Base-by-base conservation (phyloP, 23 red algal genomes). In the Gracilaria gracilis region DNA sequence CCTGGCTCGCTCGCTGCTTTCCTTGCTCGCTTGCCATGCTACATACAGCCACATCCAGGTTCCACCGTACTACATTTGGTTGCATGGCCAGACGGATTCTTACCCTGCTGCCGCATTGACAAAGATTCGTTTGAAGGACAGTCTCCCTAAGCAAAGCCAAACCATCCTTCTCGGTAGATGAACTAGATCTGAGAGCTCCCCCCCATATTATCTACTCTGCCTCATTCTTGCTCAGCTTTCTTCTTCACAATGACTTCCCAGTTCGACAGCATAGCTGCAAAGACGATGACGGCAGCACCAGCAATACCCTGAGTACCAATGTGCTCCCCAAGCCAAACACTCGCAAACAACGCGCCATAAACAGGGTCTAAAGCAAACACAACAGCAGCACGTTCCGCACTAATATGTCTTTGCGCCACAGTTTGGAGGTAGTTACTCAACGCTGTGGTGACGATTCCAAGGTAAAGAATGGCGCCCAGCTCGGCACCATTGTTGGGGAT, bases 361-460 rank as follows among this genome's bases (percentile, higher is more conserved):
- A 98, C 89, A 0, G 97, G 97, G 73, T 98, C 97, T 82, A 98
- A 73, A 37, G 97, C 97, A 75, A 93, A 98, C 20, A 98, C 58
- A 33, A 98, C 79, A 33, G 97, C 93, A 3, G 97, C 97, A 57
- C 83, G 76, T 81, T 98, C 97, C 49, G 97, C 88, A 36, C 61
- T 48, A 25, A 98, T 59, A 14, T 59, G 54, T 62, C 80, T 47
- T 65, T 98, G 97, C 31, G 83, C 97, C 37, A 98, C 79, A 9
- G 97, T 79, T 84, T 98, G 97, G 20, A 98, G 91, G 73, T 88
- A 96, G 74, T 93, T 95, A 50, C 89, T 79, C 70, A 98, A 67
- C 29, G 93, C 93, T 21, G 97, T 98, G 14, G 97, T 90, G 32
- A 95, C 89, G 29, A 95, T 53, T 42, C 93, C 97, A 51, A 98